Percentiles rank a stretch among this genome's conserved stretches.
phyloP scores from a whole-genome alignment of 257 asterid species.

The Solanum dulcamara region DNA sequence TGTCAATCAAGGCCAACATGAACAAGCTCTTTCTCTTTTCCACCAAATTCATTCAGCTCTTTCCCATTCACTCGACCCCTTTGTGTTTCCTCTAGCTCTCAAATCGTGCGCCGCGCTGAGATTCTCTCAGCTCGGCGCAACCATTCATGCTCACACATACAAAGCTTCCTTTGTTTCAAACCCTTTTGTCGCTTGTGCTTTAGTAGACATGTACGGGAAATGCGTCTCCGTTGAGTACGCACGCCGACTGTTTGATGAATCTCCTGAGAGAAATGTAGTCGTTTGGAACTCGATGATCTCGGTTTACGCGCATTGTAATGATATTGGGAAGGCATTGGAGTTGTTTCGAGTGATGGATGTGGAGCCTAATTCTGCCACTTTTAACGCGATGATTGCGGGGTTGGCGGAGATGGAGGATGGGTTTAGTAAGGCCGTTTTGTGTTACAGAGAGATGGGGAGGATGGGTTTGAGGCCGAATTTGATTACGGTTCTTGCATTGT shows the following conservation, averaged over 20 bases:
- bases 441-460: conserved; percentile 22
- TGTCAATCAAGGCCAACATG: conserved; percentile 34
- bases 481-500: conserved; percentile 28
- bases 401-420: conserved; percentile 22
- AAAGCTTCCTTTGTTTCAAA: conserved; percentile 17
- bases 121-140: conserved; percentile 17
- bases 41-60: conserved; percentile 25
- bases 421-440: conserved; percentile 12
- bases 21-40: conserved; percentile 28
- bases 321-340: conserved; percentile 19
- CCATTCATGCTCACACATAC: conserved; percentile 19
- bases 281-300: conserved; percentile 45
- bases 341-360: conserved; percentile 28
- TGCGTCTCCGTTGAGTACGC: conserved; percentile 19
- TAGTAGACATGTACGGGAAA: conserved; percentile 33
- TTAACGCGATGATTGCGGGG: conserved; percentile 29
- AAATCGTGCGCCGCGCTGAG: conserved; percentile 27
- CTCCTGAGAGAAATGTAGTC: conserved; percentile 23
- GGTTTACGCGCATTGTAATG: conserved; percentile 12
- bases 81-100: conserved; percentile 37
- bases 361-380: conserved; percentile 20
- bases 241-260: conserved; percentile 32
- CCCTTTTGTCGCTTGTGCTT: conserved; percentile 35
- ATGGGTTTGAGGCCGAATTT: conserved; percentile 22
- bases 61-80: conserved; percentile 24